Percentiles rank a stretch among this genome's conserved stretches.
These are phyloP conservation scores for Talaromyces verruculosus DNA, from an alignment of 2,329 filamentous ascomycete genomes.

Conservation along the genomic window DNA sequence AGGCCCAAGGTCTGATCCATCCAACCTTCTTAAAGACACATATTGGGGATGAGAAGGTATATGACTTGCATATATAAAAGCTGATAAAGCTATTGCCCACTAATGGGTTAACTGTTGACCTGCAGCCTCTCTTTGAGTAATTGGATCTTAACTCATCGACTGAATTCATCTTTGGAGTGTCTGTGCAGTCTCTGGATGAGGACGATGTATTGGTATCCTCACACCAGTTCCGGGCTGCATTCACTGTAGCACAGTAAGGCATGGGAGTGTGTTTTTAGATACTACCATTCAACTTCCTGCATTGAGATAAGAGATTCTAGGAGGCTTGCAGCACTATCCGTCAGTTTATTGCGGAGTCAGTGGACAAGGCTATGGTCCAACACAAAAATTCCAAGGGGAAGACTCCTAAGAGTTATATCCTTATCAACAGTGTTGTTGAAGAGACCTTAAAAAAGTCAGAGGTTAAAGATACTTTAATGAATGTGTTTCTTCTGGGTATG, in stretches of 20 bases:
- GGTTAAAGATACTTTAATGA: constrained; percentile 52
- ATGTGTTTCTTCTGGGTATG: constrained; percentile 56
- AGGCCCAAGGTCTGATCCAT: constrained; percentile 73
- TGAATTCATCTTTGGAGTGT: constrained; percentile 66
- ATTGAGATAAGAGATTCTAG: constrained; percentile 18
- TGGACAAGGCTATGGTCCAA: constrained; percentile 68
- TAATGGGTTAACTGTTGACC: constrained; percentile 61
- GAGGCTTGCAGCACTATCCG: constrained; percentile 14
- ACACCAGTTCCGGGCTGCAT: constrained; percentile 45
- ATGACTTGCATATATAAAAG: constrained; percentile 60
- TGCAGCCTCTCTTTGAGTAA: constrained; percentile 63
- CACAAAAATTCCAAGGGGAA: constrained; percentile 56
- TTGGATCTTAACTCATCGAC: constrained; percentile 69
- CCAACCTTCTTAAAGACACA: constrained; percentile 79
- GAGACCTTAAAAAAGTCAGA: constrained; percentile 48
- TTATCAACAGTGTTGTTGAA: constrained; percentile 50
- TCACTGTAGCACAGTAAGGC: constrained; percentile 31
- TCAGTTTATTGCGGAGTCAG: constrained; percentile 52
- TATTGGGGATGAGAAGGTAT: constrained; percentile 55
- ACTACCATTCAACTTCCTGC: constrained; percentile 25
- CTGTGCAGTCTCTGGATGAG: constrained; percentile 43
- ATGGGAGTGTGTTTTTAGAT: constrained; percentile 33
- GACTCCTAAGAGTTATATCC: constrained; percentile 42
- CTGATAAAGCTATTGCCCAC: constrained; percentile 63
- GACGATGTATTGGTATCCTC: neutral